Conservation (phyloP, 352 stramenopile genomes). For the Pythium myriotylum region DNA sequence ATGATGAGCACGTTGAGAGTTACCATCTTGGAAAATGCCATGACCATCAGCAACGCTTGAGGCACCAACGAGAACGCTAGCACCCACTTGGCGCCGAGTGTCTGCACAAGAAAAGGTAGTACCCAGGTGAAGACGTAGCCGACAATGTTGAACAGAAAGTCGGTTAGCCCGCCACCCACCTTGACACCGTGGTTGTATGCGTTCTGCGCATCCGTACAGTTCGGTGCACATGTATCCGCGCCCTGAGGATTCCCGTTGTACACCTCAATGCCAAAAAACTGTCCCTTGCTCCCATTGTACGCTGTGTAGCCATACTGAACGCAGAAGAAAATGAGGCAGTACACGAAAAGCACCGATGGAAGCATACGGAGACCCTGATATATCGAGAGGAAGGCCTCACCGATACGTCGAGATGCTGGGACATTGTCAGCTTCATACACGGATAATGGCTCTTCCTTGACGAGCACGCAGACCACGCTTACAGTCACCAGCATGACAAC, state of each 20-base stretch:
- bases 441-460: constrained; percentile 35
- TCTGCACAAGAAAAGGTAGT: constrained; percentile 46
- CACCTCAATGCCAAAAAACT: constrained; percentile 57
- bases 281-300: constrained; percentile 70
- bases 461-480: constrained; percentile 30
- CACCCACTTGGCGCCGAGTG: constrained; percentile 44
- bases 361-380: constrained; percentile 42
- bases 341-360: constrained; percentile 38
- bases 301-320: constrained; percentile 57
- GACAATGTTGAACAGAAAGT: constrained; percentile 43
- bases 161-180: constrained; percentile 46
- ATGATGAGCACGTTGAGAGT: constrained; percentile 45
- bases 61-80: constrained; percentile 36
- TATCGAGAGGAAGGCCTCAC: constrained; percentile 40
- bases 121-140: constrained; percentile 47
- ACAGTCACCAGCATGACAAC: constrained; percentile 39
- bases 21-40: constrained; percentile 46
- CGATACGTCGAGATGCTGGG: constrained; percentile 15
- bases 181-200: constrained; percentile 54
- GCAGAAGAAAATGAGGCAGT: constrained; percentile 51
- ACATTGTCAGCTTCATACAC: neutral
- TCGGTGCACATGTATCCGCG: neutral
- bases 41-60: constrained; percentile 52
- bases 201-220: constrained; percentile 24
- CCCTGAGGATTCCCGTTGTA: too few species aligned